A percentile compares a stretch with the other conserved stretches of the same genome.
phyloP scores from a whole-genome alignment of 192 early-diverging fungal species.

The Podila epicladia region DNA sequence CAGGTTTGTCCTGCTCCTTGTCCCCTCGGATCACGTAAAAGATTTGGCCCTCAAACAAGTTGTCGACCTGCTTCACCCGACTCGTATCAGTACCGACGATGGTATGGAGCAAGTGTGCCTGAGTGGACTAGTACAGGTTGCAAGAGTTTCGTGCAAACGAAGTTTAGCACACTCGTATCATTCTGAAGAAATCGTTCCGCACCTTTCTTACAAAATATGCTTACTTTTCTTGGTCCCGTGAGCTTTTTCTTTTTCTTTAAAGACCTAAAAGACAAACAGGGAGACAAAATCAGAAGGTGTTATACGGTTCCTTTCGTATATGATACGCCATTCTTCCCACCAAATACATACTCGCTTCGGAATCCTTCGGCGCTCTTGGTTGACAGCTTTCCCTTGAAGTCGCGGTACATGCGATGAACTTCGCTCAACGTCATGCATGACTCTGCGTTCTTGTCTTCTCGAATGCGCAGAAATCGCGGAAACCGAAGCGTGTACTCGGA shows the following conservation, averaged over 20 bases:
- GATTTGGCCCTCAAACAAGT: slow-evolving; percentile 66
- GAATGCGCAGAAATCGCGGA: slow-evolving; percentile 74
- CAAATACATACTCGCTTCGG: neutral
- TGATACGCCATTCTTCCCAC: neutral
- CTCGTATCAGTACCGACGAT: slow-evolving; percentile 53
- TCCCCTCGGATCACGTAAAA: slow-evolving; percentile 55
- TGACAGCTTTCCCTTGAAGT: slow-evolving; percentile 38
- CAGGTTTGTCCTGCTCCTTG: slow-evolving; percentile 54
- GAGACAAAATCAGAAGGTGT: neutral
- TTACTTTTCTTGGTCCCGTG: slow-evolving; percentile 29
- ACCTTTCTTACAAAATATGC: neutral
- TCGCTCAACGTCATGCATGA: slow-evolving; percentile 58
- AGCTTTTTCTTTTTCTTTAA: slow-evolving; percentile 24
- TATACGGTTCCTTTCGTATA: neutral
- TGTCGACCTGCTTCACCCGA: slow-evolving; percentile 50
- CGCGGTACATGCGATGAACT: slow-evolving; percentile 42
- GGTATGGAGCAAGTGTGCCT: slow-evolving; percentile 22
- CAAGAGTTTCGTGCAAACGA: neutral
- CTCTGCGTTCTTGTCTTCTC: slow-evolving; percentile 69
- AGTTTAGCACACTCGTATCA: neutral
- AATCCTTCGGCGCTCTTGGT: slow-evolving; percentile 6
- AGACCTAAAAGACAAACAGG: neutral
- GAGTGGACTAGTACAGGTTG: slow-evolving; percentile 12
- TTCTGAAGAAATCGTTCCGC: neutral
- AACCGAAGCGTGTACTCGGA: slow-evolving; percentile 79